Base-by-base conservation (phyloP, 2,329 filamentous ascomycete species). In the Leptosphaerulina australis region DNA sequence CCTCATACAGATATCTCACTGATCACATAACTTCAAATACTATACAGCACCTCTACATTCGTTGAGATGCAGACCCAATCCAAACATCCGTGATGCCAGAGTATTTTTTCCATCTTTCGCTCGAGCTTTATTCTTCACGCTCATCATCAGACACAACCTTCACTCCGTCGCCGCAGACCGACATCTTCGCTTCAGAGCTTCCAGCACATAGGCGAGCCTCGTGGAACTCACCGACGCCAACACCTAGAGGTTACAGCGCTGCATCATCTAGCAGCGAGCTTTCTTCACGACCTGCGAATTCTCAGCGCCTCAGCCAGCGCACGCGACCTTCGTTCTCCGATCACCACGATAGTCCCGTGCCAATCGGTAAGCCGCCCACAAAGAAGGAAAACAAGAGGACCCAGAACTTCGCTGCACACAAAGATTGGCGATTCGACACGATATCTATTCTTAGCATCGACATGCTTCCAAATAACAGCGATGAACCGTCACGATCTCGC, bases 391-490 rank as follows among this genome's bases (percentile, higher is more conserved):
- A 62, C 29, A 54, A 44, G 21, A 52, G 62, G 8, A 59, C 67
- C 15, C 64, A 66, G 41, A 68, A 65, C 50, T 66, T 69, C 44
- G 33, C 38, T 24, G 69, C 67, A 2, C 63, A 66, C 9, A 63
- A 60, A 79, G 93, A 97, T 72, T 93, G 90, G 87, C 82, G 94
- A 44, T 91, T 95, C 70, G 89, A 88, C 34, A 79, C 79, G n/a
- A 81, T 97, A 43, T 83, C 81, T 44, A 84, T 97, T 31, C 86
- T 93, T 71, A 90, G 89, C 65, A 85, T 96, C 71, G 88, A 96
- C 71, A 86, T 92, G 80, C 77, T 79, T 36, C 58, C 68, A 3
- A 55, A 64, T 63, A 50, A 59, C 66, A 64, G 50, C 26, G 62
- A 63, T 50, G 41, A 45, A n/a, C 12, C 30, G 12, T 63, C 62